Evolutionary conservation across 129 eudicot genomes (phyloP), one percentile per base, ranked within the genome.

Genomic region (Helianthus tuberosus): DNA sequence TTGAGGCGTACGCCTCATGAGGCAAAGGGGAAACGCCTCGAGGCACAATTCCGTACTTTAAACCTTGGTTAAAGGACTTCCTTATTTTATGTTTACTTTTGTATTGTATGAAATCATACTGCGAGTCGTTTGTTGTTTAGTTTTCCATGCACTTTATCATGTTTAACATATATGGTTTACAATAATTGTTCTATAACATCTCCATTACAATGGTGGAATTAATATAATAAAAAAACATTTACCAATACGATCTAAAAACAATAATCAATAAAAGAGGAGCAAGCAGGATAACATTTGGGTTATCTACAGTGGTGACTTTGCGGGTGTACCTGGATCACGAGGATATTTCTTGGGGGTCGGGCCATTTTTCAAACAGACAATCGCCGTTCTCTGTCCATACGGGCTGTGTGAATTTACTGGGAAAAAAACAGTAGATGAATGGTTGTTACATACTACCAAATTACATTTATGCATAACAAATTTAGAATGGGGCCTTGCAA

Each of bases 301-400:
- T 69, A 75, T 66, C 84, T 84, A 93, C 23, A 94, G 83, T 58
- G 99, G 99, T 61, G 86, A 65, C 88, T 94, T 94, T 51, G 96
- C 86, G 63, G 99, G 99, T 78, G 93, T 94, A 70, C 99, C 99
- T 78, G 96, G 89, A 47, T 81, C 91, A 51, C 99, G 97, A 50
- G 99, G 99, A 84, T 94, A 94, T 74, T 88, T 91, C 79, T 68
- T 94, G 58, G 99, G 96, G 69, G 99, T 94, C 12, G 81, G 78
- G 16, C 81, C 54, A 60, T 86, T 78, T 84, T 94, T 94, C 12
- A 75, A 75, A 73, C 97, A 94, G 77, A 94, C 41, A 54, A 94
- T 74, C 59, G 97, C 97, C 71, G 99, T 94, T 86, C 99, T 80
- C 83, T 94, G 99, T 78, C 99, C 99, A 83, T 79, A 70, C 55